Percentiles rank a stretch among this genome's conserved stretches.
phyloP scores from a whole-genome alignment of 176 grass and related monocot species.

The Metroxylon sagu region DNA sequence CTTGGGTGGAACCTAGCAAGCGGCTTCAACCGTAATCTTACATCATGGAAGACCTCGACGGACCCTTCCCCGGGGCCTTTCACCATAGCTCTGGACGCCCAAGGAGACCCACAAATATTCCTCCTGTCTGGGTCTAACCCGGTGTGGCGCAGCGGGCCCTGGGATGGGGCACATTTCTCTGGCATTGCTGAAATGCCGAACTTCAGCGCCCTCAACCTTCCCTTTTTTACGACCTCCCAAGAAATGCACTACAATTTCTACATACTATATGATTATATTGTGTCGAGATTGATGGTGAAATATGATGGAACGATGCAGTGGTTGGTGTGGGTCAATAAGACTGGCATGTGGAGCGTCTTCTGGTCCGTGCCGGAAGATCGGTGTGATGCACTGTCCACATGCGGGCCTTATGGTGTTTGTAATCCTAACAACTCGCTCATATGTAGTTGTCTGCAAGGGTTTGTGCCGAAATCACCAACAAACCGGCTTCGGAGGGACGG shows the following conservation, averaged over 20 bases:
- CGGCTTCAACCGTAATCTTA: neutral
- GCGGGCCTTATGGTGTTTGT: neutral
- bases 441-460: neutral
- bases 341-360: neutral
- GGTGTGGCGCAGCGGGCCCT: no score
- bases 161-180: no score
- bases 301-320: neutral
- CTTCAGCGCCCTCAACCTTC: no score
- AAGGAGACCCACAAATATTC: no score
- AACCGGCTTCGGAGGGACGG: neutral
- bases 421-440: neutral
- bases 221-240: no score
- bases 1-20: no score
- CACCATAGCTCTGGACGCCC: no score
- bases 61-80: no score
- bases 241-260: neutral
- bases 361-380: conserved; percentile 5
- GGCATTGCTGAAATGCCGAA: no score
- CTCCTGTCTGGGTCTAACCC: no score
- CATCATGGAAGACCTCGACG: no score
- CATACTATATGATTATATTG: neutral
- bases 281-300: neutral
- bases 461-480: neutral
- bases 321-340: neutral
- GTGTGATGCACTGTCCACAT: neutral